Evolutionary conservation across 345 rosid genomes (phyloP), one percentile per base, ranked within the genome.

Genomic region (Cardiospermum halicacabum): DNA sequence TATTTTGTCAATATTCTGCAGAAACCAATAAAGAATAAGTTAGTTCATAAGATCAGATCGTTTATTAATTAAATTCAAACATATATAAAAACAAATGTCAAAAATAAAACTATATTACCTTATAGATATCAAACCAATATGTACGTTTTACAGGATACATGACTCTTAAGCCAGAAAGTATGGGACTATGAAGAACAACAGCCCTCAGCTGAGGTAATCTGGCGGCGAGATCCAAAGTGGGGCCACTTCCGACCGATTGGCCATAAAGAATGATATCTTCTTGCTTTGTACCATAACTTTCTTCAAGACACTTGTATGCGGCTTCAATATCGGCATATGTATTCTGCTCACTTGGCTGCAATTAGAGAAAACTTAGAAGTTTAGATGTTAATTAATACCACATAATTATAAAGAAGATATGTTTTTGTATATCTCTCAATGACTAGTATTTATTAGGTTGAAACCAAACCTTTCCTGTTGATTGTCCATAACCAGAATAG

Each of bases 251-350:
- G 42, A 94, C 99, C 37, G 99, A 94, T 70, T 94, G 99, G 15
- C 99, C 97, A 68, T 94, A 94, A 19, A 94, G 91, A 69, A 94
- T 89, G 42, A 94, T 67, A 64, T 94, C 92, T 80, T 94, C 97
- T 65, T 89, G 96, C 80, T 83, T 91, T 7, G 86, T 61, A 53
- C 92, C 92, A 73, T 94, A 94, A 58, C 77, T 85, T 62, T 94
- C 99, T 80, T 89, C 97, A 58, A 91, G 90, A 78, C 96, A 94
- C 74, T 83, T 91, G 56, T 91, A 94, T 22, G 75, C 96, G 72
- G 99, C 97, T 84, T 91, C 99, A 16, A 91, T 85, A 74, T 94
- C 99, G 9, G 93, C 91, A 73, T 91, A 94, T n/a, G 99, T 94
- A 68, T 91, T 76, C 37, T 91, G 96, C 79, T 94, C 99, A 58